These are phyloP conservation scores for Trichoderma citrinoviride DNA, from an alignment of 2,329 filamentous ascomycete species.

Conservation along the genomic window DNA sequence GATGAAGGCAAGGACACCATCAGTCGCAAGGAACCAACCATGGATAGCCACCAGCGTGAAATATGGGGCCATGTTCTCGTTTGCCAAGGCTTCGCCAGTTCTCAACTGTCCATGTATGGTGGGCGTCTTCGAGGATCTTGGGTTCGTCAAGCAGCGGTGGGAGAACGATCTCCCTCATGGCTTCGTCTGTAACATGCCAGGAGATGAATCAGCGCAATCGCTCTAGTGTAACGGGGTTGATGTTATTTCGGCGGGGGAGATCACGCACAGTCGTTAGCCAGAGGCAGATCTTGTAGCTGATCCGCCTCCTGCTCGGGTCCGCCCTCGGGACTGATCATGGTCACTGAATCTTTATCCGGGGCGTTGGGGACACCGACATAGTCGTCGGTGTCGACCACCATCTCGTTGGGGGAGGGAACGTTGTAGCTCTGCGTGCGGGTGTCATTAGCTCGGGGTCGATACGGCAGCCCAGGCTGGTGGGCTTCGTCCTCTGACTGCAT, in stretches of 20 bases:
- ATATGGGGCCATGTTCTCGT: slow-evolving; percentile 84
- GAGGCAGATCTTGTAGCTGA: slow-evolving; percentile 46
- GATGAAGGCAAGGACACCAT: slow-evolving; percentile 24
- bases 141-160: slow-evolving; percentile 71
- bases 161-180: slow-evolving; percentile 79
- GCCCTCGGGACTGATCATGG: slow-evolving; percentile 55
- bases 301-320: slow-evolving; percentile 49
- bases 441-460: slow-evolving; percentile 30
- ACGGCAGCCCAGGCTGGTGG: slow-evolving; percentile 24
- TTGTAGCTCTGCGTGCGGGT: slow-evolving; percentile 47
- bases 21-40: slow-evolving; percentile 58
- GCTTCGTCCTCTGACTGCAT: slow-evolving; percentile 25
- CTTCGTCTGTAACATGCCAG: slow-evolving; percentile 58
- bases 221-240: not conserved
- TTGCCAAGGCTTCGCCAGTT: slow-evolving; percentile 74
- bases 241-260: not conserved
- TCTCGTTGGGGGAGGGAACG: slow-evolving; percentile 55
- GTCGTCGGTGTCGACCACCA: slow-evolving; percentile 56
- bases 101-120: slow-evolving; percentile 83
- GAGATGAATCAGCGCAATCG: slow-evolving; percentile 24
- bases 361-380: slow-evolving; percentile 50
- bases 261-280: slow-evolving; percentile 54
- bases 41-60: slow-evolving; percentile 81
- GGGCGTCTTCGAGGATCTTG: slow-evolving; percentile 71
- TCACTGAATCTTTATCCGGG: slow-evolving; percentile 50